A percentile compares a stretch with the other conserved stretches of the same genome.
Conservation (phyloP, 2,329 filamentous ascomycete genomes). For the Claviceps quebecensis region DNA sequence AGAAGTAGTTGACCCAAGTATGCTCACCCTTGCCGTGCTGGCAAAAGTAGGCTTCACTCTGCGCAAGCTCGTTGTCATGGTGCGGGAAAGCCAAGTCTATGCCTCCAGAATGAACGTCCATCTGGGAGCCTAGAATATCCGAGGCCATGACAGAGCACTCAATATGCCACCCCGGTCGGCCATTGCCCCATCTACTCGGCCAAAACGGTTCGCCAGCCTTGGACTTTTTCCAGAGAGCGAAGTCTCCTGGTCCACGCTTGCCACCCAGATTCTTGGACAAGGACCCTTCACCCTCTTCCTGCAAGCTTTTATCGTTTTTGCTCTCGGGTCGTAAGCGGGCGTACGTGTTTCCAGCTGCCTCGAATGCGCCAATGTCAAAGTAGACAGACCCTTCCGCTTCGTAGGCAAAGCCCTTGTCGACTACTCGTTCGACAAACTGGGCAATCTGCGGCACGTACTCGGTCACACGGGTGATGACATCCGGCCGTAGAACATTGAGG, state of each 20-base stretch:
- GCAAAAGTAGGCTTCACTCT: constrained; percentile 75
- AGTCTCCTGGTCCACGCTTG: constrained; percentile 71
- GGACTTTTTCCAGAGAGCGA: constrained; percentile 85
- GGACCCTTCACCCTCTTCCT: constrained; percentile 82
- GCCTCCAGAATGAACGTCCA: constrained; percentile 89
- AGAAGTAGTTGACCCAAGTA: constrained; percentile 90
- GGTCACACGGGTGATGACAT: constrained; percentile 77
- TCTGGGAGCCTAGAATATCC: constrained; percentile 65
- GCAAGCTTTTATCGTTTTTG: constrained; percentile 66
- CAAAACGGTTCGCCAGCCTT: constrained; percentile 88
- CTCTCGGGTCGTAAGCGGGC: constrained; percentile 76
- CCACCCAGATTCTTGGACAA: constrained; percentile 45
- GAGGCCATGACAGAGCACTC: constrained; percentile 95
- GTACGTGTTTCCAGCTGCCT: constrained; percentile 72
- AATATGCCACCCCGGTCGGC: constrained; percentile 90
- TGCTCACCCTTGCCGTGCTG: constrained; percentile 35
- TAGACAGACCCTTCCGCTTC: constrained; percentile 75
- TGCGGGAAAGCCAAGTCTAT: constrained; percentile 86
- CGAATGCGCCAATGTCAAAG: constrained; percentile 81
- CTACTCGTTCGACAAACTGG: constrained; percentile 67
- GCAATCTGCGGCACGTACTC: constrained; percentile 85
- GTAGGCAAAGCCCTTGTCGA: constrained; percentile 79
- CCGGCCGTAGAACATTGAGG: constrained; percentile 71
- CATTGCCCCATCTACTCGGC: constrained; percentile 76
- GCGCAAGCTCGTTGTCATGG: constrained; percentile 83